Evolutionary conservation across 1,139 yeast genomes (phyloP), one percentile per base, ranked within the genome.

Genomic region (Suhomyces panamericanus): DNA sequence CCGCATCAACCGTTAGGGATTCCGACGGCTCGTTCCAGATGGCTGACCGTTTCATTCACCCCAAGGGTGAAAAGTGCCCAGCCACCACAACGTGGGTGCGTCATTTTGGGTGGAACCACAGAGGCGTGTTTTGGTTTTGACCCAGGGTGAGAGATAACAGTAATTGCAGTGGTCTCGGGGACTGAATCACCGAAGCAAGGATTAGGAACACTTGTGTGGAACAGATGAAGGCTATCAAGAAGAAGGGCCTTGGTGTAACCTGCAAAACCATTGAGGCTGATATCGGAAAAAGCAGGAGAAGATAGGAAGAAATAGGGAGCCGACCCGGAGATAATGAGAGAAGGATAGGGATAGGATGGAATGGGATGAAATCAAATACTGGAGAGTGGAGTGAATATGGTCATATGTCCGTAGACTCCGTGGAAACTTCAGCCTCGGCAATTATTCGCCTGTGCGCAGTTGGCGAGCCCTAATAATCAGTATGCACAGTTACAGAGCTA

Each of bases 181-280:
- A 6, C 24, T 20, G 9, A 6, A 6, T 20, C 8, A 17, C 24
- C 24, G 13, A 13, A 35, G 43, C 43, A 40, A 40, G 29, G 43
- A 40, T 40, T 40, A 28, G 6, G 43, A 40, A 15, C 43, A 15
- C 32, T 28, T 32, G 29, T 8, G 26, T 6, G 13, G 9, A 29
- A 22, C 38, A 41, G 24, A 20, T 20, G 24, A 20, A 20, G 38
- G 35, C 24, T 26, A 26, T 26, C 15, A 14, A 13, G 16, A 30
- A 30, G 13, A 3, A 5, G 13, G 15, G 10, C 13, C 16, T 9
- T 8, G 13, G 36, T 16, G 31, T 31, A 38, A 38, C 35, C 40
- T 38, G 41, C 35, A 38, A 32, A 38, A 20, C 9, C 16, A 20
- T 20, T 28, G 35, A 27, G 26, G 30, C 36, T 34, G 36, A 24